Conservation (phyloP, 1,139 yeast species). For the Candida sp. region DNA sequence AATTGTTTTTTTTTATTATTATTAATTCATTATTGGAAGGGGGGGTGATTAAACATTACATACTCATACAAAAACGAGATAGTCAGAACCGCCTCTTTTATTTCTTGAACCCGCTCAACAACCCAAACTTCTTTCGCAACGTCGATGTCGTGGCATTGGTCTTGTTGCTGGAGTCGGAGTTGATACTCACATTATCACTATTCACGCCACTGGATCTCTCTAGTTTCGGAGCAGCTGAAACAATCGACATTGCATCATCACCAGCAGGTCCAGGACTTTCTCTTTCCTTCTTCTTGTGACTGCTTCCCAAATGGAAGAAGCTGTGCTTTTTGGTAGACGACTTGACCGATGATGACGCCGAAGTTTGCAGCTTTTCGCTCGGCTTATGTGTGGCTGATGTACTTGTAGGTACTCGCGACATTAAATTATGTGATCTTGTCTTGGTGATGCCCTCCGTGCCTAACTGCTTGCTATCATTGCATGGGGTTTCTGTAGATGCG, state of each 20-base stretch:
- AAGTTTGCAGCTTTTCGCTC: slow-evolving; percentile 16
- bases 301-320: slow-evolving; percentile 24
- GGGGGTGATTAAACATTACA: too few species aligned
- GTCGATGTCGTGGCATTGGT: background rate
- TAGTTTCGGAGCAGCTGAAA: slow-evolving; percentile 8
- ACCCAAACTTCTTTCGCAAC: background rate
- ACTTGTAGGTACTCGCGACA: slow-evolving; percentile 17
- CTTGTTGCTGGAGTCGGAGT: slow-evolving; percentile 19
- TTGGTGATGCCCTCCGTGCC: slow-evolving; percentile 12
- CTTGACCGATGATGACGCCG: slow-evolving; percentile 13
- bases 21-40: background rate
- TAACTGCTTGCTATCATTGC: slow-evolving; percentile 21
- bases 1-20: background rate
- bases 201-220: slow-evolving; percentile 15
- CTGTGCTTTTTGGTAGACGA: slow-evolving; percentile 25
- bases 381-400: slow-evolving; percentile 6
- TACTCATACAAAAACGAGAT: too few species aligned
- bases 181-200: slow-evolving; percentile 22
- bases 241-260: slow-evolving; percentile 14
- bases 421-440: slow-evolving; percentile 5
- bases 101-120: slow-evolving; percentile 4
- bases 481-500: slow-evolving; percentile 25
- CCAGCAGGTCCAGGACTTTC: slow-evolving; percentile 7
- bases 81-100: background rate
- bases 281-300: slow-evolving; percentile 17